phyloP scores from a whole-genome alignment of 352 stramenopile species.

The Phytophthora pisi region DNA sequence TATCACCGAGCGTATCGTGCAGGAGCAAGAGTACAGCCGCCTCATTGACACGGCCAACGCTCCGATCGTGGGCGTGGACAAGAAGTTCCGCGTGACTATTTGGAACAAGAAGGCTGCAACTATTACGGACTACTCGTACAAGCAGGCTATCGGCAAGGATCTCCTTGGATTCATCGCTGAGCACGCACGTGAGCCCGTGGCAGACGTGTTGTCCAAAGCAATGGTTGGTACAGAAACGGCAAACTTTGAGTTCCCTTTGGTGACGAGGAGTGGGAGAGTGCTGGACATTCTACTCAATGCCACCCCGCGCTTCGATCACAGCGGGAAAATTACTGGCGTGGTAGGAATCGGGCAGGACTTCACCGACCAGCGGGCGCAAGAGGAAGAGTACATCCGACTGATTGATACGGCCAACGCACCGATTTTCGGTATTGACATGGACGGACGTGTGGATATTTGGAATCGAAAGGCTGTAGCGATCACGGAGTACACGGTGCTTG shows the following conservation, averaged over 20 bases:
- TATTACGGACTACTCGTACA: constrained; percentile 88
- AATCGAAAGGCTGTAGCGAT: constrained; percentile 91
- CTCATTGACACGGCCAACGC: constrained; percentile 86
- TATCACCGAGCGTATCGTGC: constrained; percentile 80
- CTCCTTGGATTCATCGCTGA: constrained; percentile 74
- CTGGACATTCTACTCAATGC: constrained; percentile 87
- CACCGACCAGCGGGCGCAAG: constrained; percentile 81
- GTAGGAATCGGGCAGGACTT: constrained; percentile 86
- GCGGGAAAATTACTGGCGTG: constrained; percentile 74
- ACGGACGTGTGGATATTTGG: constrained; percentile 88
- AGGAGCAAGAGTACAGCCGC: constrained; percentile 82
- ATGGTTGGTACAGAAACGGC: constrained; percentile 67
- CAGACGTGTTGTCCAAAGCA: constrained; percentile 69
- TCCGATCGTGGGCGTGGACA: constrained; percentile 87
- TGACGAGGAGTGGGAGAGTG: constrained; percentile 71
- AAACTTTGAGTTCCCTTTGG: constrained; percentile 88
- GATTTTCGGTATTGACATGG: constrained; percentile 90
- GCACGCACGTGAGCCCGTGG: constrained; percentile 67
- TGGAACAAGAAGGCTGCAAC: constrained; percentile 94
- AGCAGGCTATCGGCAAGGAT: constrained; percentile 86
- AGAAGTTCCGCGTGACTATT: constrained; percentile 79
- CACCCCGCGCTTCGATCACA: constrained; percentile 72
- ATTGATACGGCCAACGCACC: constrained; percentile 92
- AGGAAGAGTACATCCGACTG: constrained; percentile 86
- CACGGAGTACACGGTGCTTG: constrained; percentile 90